Percentiles rank a stretch among this genome's conserved stretches.
Conservation (phyloP, 768 basidiomycete genomes). For the Boletellus ananas region DNA sequence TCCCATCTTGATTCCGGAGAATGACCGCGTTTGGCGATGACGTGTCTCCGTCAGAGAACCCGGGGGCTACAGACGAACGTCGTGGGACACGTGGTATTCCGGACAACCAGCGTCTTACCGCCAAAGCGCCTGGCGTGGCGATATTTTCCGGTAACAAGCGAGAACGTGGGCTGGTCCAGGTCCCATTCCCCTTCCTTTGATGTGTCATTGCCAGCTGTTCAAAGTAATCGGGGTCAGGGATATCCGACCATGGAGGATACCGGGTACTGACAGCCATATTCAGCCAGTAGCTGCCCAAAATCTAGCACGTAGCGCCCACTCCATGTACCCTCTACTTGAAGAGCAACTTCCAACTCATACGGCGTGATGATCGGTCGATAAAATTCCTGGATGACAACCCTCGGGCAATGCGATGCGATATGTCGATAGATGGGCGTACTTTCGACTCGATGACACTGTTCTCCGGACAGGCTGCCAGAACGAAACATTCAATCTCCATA, state of each 20-base stretch:
- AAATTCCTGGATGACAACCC: conserved; percentile 62
- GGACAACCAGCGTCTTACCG: conserved; percentile 18
- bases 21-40: conserved; percentile 44
- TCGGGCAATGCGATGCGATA: neutral
- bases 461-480: conserved; percentile 92
- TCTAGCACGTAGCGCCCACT: conserved; percentile 77
- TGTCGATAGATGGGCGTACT: conserved; percentile 29
- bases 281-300: conserved; percentile 56
- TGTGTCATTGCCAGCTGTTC: conserved; percentile 5
- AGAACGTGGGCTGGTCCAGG: conserved; percentile 75
- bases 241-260: neutral
- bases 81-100: conserved; percentile 1
- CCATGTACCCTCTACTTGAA: conserved; percentile 69
- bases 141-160: conserved; percentile 82
- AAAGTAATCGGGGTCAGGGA: neutral
- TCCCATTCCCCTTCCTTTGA: conserved; percentile 44
- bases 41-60: conserved; percentile 13
- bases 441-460: conserved; percentile 79
- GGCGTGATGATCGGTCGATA: conserved; percentile 90
- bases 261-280: conserved; percentile 21
- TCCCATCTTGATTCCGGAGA: conserved; percentile 59
- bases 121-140: conserved; percentile 72
- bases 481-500: conserved; percentile 92
- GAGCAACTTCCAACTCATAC: conserved; percentile 80
- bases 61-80: conserved; percentile 5